Evolutionary conservation across 495 filamentous ascomycete species (phyloP), one percentile per base, ranked within the genome.

Genomic region (Astrocystis sublimbata): DNA sequence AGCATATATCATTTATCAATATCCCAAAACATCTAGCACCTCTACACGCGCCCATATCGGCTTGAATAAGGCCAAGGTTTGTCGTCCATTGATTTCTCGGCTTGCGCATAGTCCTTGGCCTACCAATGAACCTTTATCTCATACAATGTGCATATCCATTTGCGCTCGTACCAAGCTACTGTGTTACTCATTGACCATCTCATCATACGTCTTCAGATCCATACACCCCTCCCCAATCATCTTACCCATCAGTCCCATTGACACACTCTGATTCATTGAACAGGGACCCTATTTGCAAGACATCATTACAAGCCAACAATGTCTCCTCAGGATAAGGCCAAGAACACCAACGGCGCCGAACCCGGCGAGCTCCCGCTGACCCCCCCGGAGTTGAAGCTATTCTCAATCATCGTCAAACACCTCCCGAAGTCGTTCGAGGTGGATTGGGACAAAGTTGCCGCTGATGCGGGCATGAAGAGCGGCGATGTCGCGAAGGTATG

Each of bases 401-500:
- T 63, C 40, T 9, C 53, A 0, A 21, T 26, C 1, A 21, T 69
- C 9, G 40, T 67, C 64, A 67, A 67, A 59, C 52, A 62, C 4
- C 56, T 71, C 41, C 66, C 69, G 12, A 60, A 26, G 15, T 15
- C 21, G 13, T 2, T 67, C 0, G 59, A 67, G 0, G 4, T 71
- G 9, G 30, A 69, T 45, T 71, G 69, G 69, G 43, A 60, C 0
- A 13, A 19, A 0, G 53, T 69, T 23, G 36, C 66, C 15, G 15
- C 36, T 1, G 64, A 69, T 12, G 53, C 65, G 41, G 51, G 36
- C 10, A 43, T 67, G 28, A 67, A 69, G 53, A 31, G 61, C n/a
- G 35, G 0, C 8, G 15, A 1, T 0, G 57, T 67, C 23, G 69
- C 69, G 21, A 71, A 62, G 45, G 69, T 71, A 52, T 15, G 63